Evolutionary conservation across 108 stramenopile species (phyloP), one percentile per base, ranked within the genome.

Genomic region (Skeletonema tropicum): DNA sequence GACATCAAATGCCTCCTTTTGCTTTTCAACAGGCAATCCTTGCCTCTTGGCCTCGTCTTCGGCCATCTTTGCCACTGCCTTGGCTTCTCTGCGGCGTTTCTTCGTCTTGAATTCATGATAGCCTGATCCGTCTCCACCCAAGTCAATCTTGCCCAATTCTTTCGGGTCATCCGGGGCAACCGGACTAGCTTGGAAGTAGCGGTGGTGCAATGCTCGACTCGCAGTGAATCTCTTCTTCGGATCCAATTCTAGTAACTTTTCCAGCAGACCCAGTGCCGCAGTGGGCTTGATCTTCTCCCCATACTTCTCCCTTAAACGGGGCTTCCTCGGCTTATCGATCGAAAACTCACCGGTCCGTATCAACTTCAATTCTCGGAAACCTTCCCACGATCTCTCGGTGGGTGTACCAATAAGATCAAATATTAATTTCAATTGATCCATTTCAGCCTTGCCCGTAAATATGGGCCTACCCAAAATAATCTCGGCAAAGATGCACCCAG

Each of bases 401-500:
- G 91, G 96, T 19, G 92, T 93, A 11, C 96, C 94, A 57, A 97
- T 55, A 67, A 92, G 63, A 67, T 94, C 88, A 76, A 93, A 89
- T 19, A 97, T 92, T 19, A 89, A 80, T 26, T 88, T 73, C 10
- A 98, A 77, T 78, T 96, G 95, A 52, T 97, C 97, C 87, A 98
- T 89, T 36, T 97, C 96, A 14, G 88, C 83, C 60, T 97, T 92
- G 1, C 98, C 99, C 5, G 97, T 86, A 70, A 99, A 97, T 8
- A 98, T 78, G 4, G 99, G 96, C 31, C 90, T 87, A 12, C 98
- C 97, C 70, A 91, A 68, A 6, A 97, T 67, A 31, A 99, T 83
- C 74, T 99, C 99, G 3, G 94, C 98, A 29, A 98, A 72, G 71
- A 99, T 97, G 61, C 97, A 98, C 2, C 99, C 99, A 11, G 95